Evolutionary conservation across 169 alveolate genomes (phyloP).

Genomic region (Sarcocystis neurona): DNA sequence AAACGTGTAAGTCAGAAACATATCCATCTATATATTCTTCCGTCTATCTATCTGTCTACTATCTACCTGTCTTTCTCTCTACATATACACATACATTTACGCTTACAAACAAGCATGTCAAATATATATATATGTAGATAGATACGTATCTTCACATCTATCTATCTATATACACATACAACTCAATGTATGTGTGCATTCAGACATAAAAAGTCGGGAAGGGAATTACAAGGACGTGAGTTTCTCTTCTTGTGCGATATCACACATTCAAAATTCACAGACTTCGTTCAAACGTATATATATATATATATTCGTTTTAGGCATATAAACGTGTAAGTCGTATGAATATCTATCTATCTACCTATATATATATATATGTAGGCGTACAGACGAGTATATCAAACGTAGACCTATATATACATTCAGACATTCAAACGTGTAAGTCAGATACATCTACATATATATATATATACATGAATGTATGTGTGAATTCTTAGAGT

Average conservation of each 20-base stretch:
- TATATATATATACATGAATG: too few relatives aligned
- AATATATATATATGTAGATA: neutral
- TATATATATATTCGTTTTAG: too few relatives aligned
- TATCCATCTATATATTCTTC: neutral
- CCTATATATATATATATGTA: neutral
- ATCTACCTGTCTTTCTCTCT: neutral
- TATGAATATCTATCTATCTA: neutral
- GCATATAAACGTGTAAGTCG: too few relatives aligned
- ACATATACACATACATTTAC: neutral
- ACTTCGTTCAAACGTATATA: too few relatives aligned
- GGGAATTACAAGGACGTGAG: too few relatives aligned
- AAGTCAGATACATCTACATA: too few relatives aligned
- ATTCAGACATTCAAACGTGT: too few relatives aligned
- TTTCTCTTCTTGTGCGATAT: too few relatives aligned
- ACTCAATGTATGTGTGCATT: neutral
- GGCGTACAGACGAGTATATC: neutral
- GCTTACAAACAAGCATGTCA: neutral
- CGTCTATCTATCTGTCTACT: neutral
- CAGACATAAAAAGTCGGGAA: too few relatives aligned
- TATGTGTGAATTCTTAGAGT: too few relatives aligned
- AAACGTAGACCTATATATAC: neutral
- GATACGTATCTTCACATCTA: neutral
- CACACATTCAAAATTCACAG: too few relatives aligned
- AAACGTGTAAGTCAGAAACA: neutral
- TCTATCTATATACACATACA: neutral